Conservation (phyloP, 1,139 yeast species). For the Protomyces pachydermus region DNA sequence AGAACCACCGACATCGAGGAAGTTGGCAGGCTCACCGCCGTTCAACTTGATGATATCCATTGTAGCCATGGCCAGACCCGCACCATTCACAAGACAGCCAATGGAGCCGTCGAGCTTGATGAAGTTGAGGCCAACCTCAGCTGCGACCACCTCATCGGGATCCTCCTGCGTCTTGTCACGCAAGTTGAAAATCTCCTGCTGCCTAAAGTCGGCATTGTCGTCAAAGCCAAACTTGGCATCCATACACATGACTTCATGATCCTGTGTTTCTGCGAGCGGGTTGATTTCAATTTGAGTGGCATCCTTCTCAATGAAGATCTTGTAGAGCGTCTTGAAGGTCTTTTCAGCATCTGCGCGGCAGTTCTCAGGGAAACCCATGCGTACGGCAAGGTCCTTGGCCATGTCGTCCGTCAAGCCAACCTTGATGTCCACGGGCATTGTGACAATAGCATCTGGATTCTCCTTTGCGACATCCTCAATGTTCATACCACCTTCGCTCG, state of each 20-base stretch:
- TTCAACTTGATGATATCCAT: slow-evolving; percentile 98
- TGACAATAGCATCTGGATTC: slow-evolving; percentile 87
- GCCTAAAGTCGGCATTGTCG: slow-evolving; percentile 94
- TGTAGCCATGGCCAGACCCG: slow-evolving; percentile 99
- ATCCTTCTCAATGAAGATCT: slow-evolving; percentile 82
- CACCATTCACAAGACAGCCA: slow-evolving; percentile 96
- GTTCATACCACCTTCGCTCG: slow-evolving; percentile 99
- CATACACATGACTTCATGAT: slow-evolving; percentile 91
- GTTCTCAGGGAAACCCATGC: slow-evolving; percentile 71
- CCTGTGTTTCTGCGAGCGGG: slow-evolving; percentile 92
- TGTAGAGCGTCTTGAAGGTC: slow-evolving; percentile 78
- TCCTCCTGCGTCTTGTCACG: slow-evolving; percentile 98
- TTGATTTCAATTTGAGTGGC: slow-evolving; percentile 98
- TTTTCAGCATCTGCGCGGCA: slow-evolving; percentile 85
- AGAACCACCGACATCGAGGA: slow-evolving; percentile 99
- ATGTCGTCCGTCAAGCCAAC: slow-evolving; percentile 73
- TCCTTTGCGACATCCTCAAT: slow-evolving; percentile 96
- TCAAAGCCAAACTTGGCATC: slow-evolving; percentile 98
- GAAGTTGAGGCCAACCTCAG: slow-evolving; percentile 85
- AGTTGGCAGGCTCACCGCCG: slow-evolving; percentile 99
- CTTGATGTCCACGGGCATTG: slow-evolving; percentile 72
- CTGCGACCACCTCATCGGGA: slow-evolving; percentile 92
- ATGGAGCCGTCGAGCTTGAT: slow-evolving; percentile 97
- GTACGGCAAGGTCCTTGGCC: slow-evolving; percentile 71
- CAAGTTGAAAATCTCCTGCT: slow-evolving; percentile 90